Conservation (phyloP, 805 yeast genomes). For the Cyberlindnera maritima region DNA sequence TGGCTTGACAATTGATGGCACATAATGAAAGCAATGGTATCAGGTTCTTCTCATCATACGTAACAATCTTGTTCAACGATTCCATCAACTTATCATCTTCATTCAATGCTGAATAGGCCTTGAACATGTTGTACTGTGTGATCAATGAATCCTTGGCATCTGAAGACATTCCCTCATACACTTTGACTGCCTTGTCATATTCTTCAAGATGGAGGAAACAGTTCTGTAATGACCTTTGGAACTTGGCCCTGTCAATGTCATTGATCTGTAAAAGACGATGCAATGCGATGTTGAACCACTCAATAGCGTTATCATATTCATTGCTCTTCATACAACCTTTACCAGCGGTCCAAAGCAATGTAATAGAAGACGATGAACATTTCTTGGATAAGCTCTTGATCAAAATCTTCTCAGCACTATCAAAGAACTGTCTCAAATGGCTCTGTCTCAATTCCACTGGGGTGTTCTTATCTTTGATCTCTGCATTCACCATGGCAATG, state of each 20-base stretch:
- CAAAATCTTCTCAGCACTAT: slow-evolving; percentile 29
- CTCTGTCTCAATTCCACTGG: slow-evolving; percentile 23
- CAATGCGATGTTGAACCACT: slow-evolving; percentile 29
- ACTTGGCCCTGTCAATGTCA: slow-evolving; percentile 33
- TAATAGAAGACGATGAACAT: too few relatives aligned
- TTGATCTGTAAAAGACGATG: slow-evolving; percentile 26
- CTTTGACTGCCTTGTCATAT: too few relatives aligned
- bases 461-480: slow-evolving; percentile 27
- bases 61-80: slow-evolving; percentile 33
- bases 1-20: slow-evolving; percentile 30
- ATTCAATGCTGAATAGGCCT: slow-evolving; percentile 17
- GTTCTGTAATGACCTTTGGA: slow-evolving; percentile 27
- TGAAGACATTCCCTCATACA: slow-evolving; percentile 21
- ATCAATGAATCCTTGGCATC: slow-evolving; percentile 26
- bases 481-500: slow-evolving; percentile 30
- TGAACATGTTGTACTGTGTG: slow-evolving; percentile 34
- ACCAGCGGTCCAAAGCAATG: too few relatives aligned
- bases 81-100: slow-evolving; percentile 19
- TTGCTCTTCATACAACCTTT: slow-evolving; percentile 23
- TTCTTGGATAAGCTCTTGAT: neutral
- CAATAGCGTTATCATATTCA: slow-evolving; percentile 21
- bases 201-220: too few relatives aligned
- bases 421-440: slow-evolving; percentile 25
- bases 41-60: slow-evolving; percentile 33
- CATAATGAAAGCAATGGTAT: slow-evolving; percentile 33